Base-by-base conservation (phyloP, 768 basidiomycete species). In the Phaeotremella skinneri region DNA sequence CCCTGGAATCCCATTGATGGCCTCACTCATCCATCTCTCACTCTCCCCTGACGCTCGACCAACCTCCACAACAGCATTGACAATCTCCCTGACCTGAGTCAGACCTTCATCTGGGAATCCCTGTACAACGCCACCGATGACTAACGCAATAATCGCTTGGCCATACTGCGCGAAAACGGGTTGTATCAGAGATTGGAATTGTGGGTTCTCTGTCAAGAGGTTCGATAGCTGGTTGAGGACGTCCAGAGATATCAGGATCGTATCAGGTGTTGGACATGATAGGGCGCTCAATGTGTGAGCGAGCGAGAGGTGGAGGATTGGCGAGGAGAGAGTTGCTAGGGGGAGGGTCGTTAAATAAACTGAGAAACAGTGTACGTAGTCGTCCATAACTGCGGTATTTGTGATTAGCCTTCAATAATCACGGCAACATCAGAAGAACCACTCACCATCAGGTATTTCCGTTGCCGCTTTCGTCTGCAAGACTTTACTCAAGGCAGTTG, bases 41-140 rank as follows among this genome's bases (percentile, higher is more conserved):
- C 93, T 74, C 70, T 87, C 85, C 5, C 80, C 71, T 1, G 87
- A 81, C 85, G 88, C 90, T n/a, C 84, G 70, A 34, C 79, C 77
- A 26, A 85, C 81, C 52, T 91, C 75, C 14, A 25, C n/a, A 14
- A 56, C 61, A 13, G 83, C 81, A 16, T 89, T 83, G 75, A 94
- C 83, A 61, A 97, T 85, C 2, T 87, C 84, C 55, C 90, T 84
- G 45, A 93, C 86, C 32, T 80, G 74, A 7, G 87, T 81, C 4
- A 85, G 81, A 2, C 86, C 83, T 58, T 97, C 94, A 72, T 91
- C 91, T 2, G 90, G 90, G 74, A 93, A 98, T 61, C 88, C 87
- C 21, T 87, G 85, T 3, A 90, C 85, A 26, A 97, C 80, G 2
- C 96, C 94, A 20, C 81, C 78, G 52, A 98, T 79, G 27, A 91